These are phyloP conservation scores for Rhododendron ferrugineum DNA, from an alignment of 148 eudicot genomes.

Conservation along the genomic window DNA sequence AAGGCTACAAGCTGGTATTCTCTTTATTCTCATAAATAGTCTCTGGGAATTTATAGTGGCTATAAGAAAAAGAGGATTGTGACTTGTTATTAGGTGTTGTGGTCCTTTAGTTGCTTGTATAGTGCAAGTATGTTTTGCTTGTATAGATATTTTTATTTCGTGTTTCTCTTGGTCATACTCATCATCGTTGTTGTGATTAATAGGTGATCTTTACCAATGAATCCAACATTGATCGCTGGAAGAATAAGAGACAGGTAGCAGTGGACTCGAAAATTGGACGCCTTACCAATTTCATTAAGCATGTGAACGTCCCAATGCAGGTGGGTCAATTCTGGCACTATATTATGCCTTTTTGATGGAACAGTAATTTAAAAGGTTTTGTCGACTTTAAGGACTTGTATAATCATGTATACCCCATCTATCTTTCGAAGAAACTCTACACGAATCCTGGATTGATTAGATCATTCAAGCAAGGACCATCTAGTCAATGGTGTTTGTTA, in stretches of 20 bases:
- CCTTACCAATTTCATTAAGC: constrained; percentile 66
- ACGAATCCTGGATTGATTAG: neutral
- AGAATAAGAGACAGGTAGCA: constrained; percentile 79
- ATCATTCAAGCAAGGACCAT: neutral
- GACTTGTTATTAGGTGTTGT: neutral
- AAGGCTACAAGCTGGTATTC: constrained; percentile 86
- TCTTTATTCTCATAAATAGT: constrained; percentile 7
- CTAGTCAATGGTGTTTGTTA: neutral
- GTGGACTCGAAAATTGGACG: constrained; percentile 92
- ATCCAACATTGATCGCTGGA: constrained; percentile 94
- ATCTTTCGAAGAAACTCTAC: neutral
- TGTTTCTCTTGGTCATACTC: neutral
- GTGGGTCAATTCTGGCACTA: constrained; percentile 23
- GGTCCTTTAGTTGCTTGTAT: neutral
- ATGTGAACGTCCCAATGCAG: constrained; percentile 79
- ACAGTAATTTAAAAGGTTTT: neutral
- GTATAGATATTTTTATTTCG: neutral
- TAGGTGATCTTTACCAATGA: constrained; percentile 94
- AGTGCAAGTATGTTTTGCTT: neutral
- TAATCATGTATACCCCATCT: neutral
- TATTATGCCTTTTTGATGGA: neutral
- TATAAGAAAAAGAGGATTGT: neutral
- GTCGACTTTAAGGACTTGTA: neutral
- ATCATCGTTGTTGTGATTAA: constrained; percentile 1
- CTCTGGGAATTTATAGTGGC: neutral